These are phyloP conservation scores for Secale cereale DNA, from an alignment of 176 grass and related monocot species.

Conservation along the genomic window DNA sequence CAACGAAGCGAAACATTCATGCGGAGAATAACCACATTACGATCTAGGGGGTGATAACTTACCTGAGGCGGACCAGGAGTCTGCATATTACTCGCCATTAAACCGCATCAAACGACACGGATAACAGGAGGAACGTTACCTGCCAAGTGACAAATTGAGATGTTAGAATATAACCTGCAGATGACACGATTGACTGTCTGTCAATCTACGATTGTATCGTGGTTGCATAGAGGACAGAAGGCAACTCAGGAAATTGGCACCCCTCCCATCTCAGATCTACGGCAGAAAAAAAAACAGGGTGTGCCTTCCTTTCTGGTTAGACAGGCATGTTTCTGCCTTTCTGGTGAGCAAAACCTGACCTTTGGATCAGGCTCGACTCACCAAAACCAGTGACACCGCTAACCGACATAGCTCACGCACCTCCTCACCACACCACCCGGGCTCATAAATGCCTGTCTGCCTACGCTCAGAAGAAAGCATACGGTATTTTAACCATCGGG, in stretches of 20 bases:
- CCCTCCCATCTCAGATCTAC: not conserved
- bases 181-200: not conserved
- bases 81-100: slow-evolving; percentile 72
- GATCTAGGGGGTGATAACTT: slow-evolving; percentile 9
- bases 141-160: slow-evolving; percentile 2
- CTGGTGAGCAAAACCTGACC: not conserved
- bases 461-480: not conserved
- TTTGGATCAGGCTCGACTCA: not conserved
- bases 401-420: not conserved
- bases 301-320: not conserved
- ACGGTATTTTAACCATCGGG: not conserved
- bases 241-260: not conserved
- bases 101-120: slow-evolving; percentile 32
- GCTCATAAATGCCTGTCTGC: not conserved
- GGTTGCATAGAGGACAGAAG: not conserved
- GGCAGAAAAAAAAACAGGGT: not conserved
- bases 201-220: not conserved
- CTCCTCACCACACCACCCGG: not conserved
- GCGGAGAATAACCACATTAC: not conserved
- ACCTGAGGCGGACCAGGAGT: slow-evolving; percentile 52
- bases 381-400: not conserved
- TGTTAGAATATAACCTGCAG: slow-evolving; percentile 1
- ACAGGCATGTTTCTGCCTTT: not conserved
- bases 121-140: not conserved
- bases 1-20: not conserved